These are phyloP conservation scores for Diaporthe helianthi DNA, from an alignment of 2,329 filamentous ascomycete genomes.

Conservation along the genomic window DNA sequence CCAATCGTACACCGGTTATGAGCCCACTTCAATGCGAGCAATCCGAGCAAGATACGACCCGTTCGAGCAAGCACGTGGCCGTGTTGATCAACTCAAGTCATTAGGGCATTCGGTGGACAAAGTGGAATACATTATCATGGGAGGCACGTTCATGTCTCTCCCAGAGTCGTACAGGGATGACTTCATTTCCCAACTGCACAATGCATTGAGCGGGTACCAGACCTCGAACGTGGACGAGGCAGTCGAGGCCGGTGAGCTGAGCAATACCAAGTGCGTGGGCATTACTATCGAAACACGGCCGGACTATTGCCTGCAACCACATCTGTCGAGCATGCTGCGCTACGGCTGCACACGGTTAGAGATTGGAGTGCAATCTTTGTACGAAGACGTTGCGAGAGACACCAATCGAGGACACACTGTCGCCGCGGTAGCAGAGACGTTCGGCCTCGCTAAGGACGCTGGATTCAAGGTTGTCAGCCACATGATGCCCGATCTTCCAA, in stretches of 20 bases:
- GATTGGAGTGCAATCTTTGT: constrained; percentile 93
- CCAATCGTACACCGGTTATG: constrained; percentile 98
- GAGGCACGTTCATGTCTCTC: constrained; percentile 98
- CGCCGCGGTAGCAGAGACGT: constrained; percentile 92
- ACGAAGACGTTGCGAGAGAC: constrained; percentile 97
- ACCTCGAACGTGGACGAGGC: constrained; percentile 95
- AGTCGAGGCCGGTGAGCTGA: constrained; percentile 93
- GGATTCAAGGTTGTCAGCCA: constrained; percentile 99
- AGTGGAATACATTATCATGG: constrained; percentile 99
- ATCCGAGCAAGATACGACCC: constrained; percentile 97
- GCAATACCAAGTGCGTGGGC: constrained; percentile 95
- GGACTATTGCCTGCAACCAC: constrained; percentile 96
- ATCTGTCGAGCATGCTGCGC: constrained; percentile 94
- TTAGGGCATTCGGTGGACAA: constrained; percentile 98
- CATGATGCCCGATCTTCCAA: constrained; percentile 99
- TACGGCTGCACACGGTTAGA: constrained; percentile 96
- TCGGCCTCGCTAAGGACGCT: constrained; percentile 95
- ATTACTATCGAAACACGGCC: constrained; percentile 98
- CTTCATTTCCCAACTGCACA: constrained; percentile 96
- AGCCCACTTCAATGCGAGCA: constrained; percentile 97
- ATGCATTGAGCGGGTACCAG: constrained; percentile 94
- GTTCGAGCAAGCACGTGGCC: constrained; percentile 93
- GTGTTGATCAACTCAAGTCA: constrained; percentile 95
- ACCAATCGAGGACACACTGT: constrained; percentile 98
- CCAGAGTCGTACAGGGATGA: constrained; percentile 87